Conservation (phyloP, 2,329 filamentous ascomycete genomes). For the Geosmithia flava region DNA sequence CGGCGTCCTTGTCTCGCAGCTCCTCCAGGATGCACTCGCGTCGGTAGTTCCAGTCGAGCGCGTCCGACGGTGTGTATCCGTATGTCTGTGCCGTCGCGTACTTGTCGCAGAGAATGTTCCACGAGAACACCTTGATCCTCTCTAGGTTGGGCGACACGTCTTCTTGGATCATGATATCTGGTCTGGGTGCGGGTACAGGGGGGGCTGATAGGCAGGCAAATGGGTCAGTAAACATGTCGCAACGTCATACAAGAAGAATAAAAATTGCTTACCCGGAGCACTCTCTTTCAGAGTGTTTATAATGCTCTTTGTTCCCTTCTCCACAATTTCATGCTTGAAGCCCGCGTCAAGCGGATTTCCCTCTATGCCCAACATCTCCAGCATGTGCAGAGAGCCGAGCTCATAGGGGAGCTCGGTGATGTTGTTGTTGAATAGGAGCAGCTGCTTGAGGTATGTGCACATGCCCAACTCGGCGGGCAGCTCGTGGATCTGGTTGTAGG, state of each 20-base stretch:
- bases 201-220: conserved; percentile 44
- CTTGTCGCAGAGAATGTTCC: conserved; percentile 93
- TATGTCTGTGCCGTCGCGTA: conserved; percentile 79
- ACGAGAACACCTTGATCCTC: conserved; percentile 75
- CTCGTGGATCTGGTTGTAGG: conserved; percentile 71
- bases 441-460: conserved; percentile 81
- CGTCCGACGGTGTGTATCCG: conserved; percentile 76
- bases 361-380: conserved; percentile 84
- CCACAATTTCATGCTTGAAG: conserved; percentile 70
- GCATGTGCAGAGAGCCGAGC: conserved; percentile 74
- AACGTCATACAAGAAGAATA: not conserved
- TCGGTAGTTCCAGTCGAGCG: conserved; percentile 78
- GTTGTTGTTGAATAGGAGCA: conserved; percentile 84
- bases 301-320: conserved; percentile 75
- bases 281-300: conserved; percentile 75
- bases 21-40: conserved; percentile 75
- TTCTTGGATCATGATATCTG: conserved; percentile 66
- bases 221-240: not conserved
- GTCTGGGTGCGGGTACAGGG: conserved; percentile 61
- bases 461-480: conserved; percentile 90
- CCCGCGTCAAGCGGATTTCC: conserved; percentile 75
- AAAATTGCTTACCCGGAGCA: conserved; percentile 57
- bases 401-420: conserved; percentile 74
- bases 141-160: conserved; percentile 48
- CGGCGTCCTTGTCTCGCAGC: conserved; percentile 65